Conservation (phyloP, 768 basidiomycete species). For the Hortiboletus flavorubellus region DNA sequence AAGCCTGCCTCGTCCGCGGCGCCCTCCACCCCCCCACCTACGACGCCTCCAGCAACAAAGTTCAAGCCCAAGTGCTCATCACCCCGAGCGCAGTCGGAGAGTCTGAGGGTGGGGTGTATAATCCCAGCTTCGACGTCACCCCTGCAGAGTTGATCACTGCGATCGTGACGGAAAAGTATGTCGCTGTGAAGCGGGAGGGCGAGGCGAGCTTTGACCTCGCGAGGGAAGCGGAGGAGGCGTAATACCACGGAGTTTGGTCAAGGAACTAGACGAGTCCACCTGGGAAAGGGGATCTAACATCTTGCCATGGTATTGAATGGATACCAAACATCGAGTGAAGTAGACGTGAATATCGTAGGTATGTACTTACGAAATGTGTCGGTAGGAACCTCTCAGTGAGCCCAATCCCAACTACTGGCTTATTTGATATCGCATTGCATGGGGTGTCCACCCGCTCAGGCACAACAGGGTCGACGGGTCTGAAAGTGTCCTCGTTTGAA, state of each 20-base stretch:
- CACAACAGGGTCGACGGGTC: too few relatives aligned
- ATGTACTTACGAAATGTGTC: too few relatives aligned
- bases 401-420: too few relatives aligned
- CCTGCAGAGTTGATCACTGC: slow-evolving; percentile 92
- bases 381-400: too few relatives aligned
- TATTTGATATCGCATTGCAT: too few relatives aligned
- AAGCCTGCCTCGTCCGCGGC: slow-evolving; percentile 88
- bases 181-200: slow-evolving; percentile 68
- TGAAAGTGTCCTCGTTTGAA: too few relatives aligned
- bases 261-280: neutral
- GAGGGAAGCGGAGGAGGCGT: slow-evolving; percentile 22
- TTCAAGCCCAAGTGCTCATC: slow-evolving; percentile 79
- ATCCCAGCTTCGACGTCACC: slow-evolving; percentile 96
- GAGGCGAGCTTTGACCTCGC: slow-evolving; percentile 61
- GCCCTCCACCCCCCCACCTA: slow-evolving; percentile 56
- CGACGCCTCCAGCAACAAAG: slow-evolving; percentile 40
- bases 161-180: slow-evolving; percentile 94
- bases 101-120: slow-evolving; percentile 52
- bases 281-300: neutral
- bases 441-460: too few relatives aligned
- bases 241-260: neutral
- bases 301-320: neutral
- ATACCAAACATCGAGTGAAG: too few relatives aligned
- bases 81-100: slow-evolving; percentile 58
- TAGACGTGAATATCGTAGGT: too few relatives aligned